Evolutionary conservation across 1,139 yeast genomes (phyloP).

Genomic region (Debaryomyces subglobosus): DNA sequence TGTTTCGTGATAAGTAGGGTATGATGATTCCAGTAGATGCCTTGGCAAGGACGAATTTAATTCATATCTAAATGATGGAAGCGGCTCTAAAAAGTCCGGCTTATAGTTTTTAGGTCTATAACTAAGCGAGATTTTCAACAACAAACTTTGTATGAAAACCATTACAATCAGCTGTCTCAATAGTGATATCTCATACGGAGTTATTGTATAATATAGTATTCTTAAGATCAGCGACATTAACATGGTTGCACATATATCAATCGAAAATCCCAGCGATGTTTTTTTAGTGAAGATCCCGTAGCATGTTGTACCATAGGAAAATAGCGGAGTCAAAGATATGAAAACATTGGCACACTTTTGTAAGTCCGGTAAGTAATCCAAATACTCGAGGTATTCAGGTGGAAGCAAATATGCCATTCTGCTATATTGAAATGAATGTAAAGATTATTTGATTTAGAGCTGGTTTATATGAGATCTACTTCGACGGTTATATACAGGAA

Average conservation of each 20-base stretch:
- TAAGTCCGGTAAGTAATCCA: conserved; percentile 48
- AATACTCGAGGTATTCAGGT: conserved; percentile 27
- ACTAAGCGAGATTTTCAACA: conserved; percentile 62
- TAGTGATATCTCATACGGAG: conserved; percentile 77
- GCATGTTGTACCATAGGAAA: conserved; percentile 85
- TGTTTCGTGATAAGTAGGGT: conserved; percentile 17
- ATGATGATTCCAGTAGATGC: conserved; percentile 17
- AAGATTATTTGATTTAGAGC: neutral
- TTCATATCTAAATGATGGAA: conserved; percentile 35
- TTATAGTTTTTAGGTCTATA: conserved; percentile 54
- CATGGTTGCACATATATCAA: conserved; percentile 93
- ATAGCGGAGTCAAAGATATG: conserved; percentile 75
- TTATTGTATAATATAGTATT: conserved; percentile 73
- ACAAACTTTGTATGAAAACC: conserved; percentile 70
- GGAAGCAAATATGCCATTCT: conserved; percentile 21
- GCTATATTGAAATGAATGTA: neutral
- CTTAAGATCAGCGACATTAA: conserved; percentile 73
- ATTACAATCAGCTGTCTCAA: conserved; percentile 77
- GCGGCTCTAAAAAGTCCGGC: conserved; percentile 42
- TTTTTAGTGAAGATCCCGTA: conserved; percentile 63
- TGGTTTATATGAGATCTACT: conserved; percentile 1
- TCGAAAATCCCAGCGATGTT: conserved; percentile 77
- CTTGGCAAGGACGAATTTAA: conserved; percentile 27
- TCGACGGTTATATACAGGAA: neutral
- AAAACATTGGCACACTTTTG: conserved; percentile 45